Evolutionary conservation across 2,329 filamentous ascomycete genomes (phyloP).

Genomic region (Fusarium sp.): DNA sequence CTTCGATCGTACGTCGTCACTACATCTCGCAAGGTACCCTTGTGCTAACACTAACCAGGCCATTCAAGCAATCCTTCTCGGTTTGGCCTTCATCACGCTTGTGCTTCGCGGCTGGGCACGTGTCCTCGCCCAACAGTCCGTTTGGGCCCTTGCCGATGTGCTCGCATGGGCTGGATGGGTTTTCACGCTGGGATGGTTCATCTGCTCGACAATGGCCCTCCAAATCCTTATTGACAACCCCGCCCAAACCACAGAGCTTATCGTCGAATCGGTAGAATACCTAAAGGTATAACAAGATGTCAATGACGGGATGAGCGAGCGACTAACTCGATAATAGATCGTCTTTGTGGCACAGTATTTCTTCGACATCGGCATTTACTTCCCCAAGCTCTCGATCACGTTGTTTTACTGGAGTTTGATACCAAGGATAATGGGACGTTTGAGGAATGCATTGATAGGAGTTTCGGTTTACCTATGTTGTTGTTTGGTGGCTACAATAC

Average conservation of each 20-base stretch:
- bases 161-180: constrained; percentile 18
- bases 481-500: constrained; percentile 1
- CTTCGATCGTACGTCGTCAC: background rate
- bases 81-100: background rate
- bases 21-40: background rate
- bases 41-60: background rate
- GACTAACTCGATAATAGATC: background rate
- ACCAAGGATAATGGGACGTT: background rate
- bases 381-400: constrained; percentile 20
- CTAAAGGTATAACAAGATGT: constrained; percentile 2
- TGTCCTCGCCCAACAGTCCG: background rate
- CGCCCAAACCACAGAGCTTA: background rate
- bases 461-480: constrained; percentile 7
- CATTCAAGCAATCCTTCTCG: constrained; percentile 10
- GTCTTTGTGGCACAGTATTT: constrained; percentile 14
- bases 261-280: constrained; percentile 3
- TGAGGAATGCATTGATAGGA: background rate
- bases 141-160: background rate
- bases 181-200: constrained; percentile 22
- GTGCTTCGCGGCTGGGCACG: constrained; percentile 5
- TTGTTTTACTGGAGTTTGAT: constrained; percentile 23
- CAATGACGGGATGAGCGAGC: accelerated
- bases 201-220: constrained; percentile 20
- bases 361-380: constrained; percentile 19
- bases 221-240: constrained; percentile 12